phyloP scores from a whole-genome alignment of 208 protist species.

The Zelonia costaricensis region DNA sequence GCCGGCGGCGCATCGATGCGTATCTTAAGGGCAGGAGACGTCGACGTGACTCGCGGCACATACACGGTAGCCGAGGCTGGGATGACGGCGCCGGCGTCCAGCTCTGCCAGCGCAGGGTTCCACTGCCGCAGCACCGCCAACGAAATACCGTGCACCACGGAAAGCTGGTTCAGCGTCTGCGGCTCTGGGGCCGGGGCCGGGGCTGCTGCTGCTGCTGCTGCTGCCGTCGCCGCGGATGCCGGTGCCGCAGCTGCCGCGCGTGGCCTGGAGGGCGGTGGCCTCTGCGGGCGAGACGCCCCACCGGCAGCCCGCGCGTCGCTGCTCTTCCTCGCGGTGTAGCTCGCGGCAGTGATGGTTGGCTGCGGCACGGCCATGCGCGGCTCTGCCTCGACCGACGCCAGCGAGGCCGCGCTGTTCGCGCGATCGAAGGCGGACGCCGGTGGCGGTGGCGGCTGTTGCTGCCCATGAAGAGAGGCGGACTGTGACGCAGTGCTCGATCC shows the following conservation, averaged over 20 bases:
- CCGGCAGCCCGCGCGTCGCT: background rate
- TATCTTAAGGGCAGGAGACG: background rate
- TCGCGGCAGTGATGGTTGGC: background rate
- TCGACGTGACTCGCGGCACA: conserved; percentile 1
- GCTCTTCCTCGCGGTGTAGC: background rate
- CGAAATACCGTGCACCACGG: conserved; percentile 36
- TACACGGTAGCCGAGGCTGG: conserved; percentile 9
- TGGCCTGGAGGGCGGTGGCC: background rate
- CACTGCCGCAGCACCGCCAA: conserved; percentile 22
- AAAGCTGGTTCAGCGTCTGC: conserved; percentile 35
- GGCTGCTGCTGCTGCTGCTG: background rate
- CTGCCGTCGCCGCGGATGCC: background rate
- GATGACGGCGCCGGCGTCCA: conserved; percentile 27
- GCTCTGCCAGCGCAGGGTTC: conserved; percentile 40
- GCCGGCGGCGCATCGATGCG: too few species aligned
- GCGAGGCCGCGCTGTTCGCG: background rate
- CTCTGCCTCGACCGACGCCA: conserved; percentile 6
- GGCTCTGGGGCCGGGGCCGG: conserved; percentile 1
- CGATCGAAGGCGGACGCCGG: background rate
- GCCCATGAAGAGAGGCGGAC: too few species aligned
- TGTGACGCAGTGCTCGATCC: background rate
- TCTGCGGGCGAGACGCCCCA: background rate
- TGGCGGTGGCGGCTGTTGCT: background rate
- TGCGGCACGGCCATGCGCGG: conserved; percentile 11
- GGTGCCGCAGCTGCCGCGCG: background rate